Evolutionary conservation across 2,329 filamentous ascomycete species (phyloP).

Genomic region (Fusarium torulosum): DNA sequence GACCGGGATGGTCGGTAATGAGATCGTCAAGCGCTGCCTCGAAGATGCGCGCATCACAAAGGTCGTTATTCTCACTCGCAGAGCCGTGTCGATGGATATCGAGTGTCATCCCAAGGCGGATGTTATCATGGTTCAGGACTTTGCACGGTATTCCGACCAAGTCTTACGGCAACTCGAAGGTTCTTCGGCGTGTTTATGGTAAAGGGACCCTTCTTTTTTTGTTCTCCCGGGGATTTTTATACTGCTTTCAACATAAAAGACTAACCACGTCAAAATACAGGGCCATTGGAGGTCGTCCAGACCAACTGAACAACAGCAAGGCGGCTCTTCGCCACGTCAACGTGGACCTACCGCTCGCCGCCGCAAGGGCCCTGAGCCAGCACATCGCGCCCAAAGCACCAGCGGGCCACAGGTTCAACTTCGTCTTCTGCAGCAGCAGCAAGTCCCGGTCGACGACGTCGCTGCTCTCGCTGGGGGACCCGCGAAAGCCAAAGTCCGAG

Average conservation of each 20-base stretch:
- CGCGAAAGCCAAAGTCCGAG: constrained; percentile 55
- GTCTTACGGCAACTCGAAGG: constrained; percentile 57
- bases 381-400: constrained; percentile 50
- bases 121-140: constrained; percentile 65
- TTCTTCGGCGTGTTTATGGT: constrained; percentile 75
- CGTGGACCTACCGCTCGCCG: constrained; percentile 69
- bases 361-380: constrained; percentile 65
- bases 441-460: constrained; percentile 53
- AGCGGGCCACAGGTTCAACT: constrained; percentile 54
- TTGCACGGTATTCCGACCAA: constrained; percentile 61
- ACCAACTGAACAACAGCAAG: constrained; percentile 63
- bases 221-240: neutral
- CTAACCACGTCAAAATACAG: constrained; percentile 42
- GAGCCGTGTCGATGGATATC: constrained; percentile 58
- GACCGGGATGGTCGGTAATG: constrained; percentile 69
- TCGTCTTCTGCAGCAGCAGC: constrained; percentile 60
- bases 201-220: constrained; percentile 47
- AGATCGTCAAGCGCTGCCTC: constrained; percentile 66
- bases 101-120: constrained; percentile 62
- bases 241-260: constrained; percentile 7
- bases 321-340: constrained; percentile 63
- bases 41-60: constrained; percentile 62
- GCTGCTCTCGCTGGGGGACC: constrained; percentile 54
- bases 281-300: constrained; percentile 59
- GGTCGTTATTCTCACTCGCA: constrained; percentile 64